Evolutionary conservation across 257 asterid species (phyloP).

Genomic region (Solanum tarapatanum): DNA sequence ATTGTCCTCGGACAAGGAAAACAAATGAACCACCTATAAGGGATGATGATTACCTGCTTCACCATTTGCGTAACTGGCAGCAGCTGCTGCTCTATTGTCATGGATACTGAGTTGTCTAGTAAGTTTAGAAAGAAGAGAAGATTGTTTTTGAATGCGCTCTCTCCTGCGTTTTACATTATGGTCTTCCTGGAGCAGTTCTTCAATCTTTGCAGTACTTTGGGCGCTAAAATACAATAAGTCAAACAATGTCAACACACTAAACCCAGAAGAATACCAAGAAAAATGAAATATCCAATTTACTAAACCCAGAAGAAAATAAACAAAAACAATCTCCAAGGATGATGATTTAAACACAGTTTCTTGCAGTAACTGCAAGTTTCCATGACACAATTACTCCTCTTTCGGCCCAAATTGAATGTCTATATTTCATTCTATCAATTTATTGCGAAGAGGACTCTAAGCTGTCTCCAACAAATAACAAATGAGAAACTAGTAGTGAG

Average conservation of each 20-base stretch:
- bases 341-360: background rate
- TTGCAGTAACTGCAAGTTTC: background rate
- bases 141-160: slow-evolving; percentile 69
- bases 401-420: background rate
- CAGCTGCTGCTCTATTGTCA: slow-evolving; percentile 80
- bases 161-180: slow-evolving; percentile 68
- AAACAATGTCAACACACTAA: slow-evolving; percentile 1
- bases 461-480: background rate
- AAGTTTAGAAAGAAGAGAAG: slow-evolving; percentile 71
- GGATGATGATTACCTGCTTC: slow-evolving; percentile 44
- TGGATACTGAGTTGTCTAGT: slow-evolving; percentile 70
- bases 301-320: background rate
- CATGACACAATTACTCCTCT: background rate
- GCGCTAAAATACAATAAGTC: slow-evolving; percentile 24
- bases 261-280: background rate
- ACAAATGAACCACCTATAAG: background rate
- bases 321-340: background rate
- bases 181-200: slow-evolving; percentile 86
- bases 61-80: slow-evolving; percentile 45
- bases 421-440: background rate
- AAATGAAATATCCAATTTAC: background rate
- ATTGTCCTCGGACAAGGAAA: background rate
- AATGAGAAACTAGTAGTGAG: background rate
- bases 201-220: slow-evolving; percentile 64
- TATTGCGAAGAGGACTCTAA: background rate